Percentiles rank a stretch among this genome's conserved stretches.
Conservation (phyloP, 768 basidiomycete genomes). For the Mycena capillaripes region DNA sequence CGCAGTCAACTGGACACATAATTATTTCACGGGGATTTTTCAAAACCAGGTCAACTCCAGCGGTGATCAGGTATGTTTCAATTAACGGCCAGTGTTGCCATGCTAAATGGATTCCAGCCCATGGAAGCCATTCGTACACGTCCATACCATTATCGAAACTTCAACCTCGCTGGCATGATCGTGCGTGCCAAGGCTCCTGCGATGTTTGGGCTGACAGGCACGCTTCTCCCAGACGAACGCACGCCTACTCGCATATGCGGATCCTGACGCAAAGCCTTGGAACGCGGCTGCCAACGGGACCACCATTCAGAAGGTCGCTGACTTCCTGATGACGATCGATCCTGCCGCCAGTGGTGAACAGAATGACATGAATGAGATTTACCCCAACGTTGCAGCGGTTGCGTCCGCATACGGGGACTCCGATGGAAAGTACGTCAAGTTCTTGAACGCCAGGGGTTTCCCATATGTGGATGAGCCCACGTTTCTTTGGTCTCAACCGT, state of each 20-base stretch:
- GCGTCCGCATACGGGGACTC: conserved; percentile 72
- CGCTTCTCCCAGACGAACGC: conserved; percentile 71
- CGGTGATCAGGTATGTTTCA: conserved; percentile 66
- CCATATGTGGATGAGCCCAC: conserved; percentile 60
- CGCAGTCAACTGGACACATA: conserved; percentile 61
- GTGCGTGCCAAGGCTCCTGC: conserved; percentile 60
- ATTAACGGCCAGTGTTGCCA: background rate
- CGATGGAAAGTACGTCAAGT: conserved; percentile 64
- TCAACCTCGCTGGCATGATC: conserved; percentile 79
- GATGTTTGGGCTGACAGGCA: too few species aligned
- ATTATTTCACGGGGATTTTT: conserved; percentile 66
- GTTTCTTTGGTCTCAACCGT: conserved; percentile 70
- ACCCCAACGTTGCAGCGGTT: conserved; percentile 70
- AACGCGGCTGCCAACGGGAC: conserved; percentile 62
- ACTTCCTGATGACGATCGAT: conserved; percentile 67
- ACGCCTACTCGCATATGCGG: conserved; percentile 61
- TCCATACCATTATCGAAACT: conserved; percentile 78
- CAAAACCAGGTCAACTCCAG: conserved; percentile 63
- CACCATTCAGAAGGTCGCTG: conserved; percentile 71
- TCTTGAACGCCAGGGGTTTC: conserved; percentile 54
- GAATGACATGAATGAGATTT: conserved; percentile 60
- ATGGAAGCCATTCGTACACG: conserved; percentile 70
- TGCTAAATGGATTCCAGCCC: conserved; percentile 53
- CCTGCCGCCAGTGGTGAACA: conserved; percentile 49
- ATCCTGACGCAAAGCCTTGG: conserved; percentile 61